Percentiles rank a stretch among this genome's conserved stretches.
Evolutionary conservation across 2,329 filamentous ascomycete genomes (phyloP).

Genomic region (Achaetomium macrosporum): DNA sequence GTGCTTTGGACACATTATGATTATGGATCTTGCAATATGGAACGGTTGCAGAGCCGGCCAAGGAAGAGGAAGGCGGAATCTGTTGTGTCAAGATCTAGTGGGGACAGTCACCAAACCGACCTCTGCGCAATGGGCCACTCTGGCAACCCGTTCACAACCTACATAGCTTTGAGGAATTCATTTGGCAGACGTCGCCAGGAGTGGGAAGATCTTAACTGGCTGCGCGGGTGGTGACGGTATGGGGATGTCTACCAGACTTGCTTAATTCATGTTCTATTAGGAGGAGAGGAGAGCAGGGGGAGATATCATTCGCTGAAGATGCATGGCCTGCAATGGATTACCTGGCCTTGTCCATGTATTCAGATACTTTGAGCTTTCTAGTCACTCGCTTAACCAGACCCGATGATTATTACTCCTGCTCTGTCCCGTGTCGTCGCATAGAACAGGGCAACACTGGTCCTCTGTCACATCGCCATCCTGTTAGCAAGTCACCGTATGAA

Average conservation of each 20-base stretch:
- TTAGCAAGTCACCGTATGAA: too few relatives aligned
- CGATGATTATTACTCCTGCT: constrained; percentile 7
- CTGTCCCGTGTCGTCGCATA: not conserved
- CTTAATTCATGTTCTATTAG: constrained; percentile 17
- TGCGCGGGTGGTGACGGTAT: not conserved
- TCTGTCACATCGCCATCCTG: too few relatives aligned
- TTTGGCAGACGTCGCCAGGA: constrained; percentile 13
- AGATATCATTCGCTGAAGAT: constrained; percentile 18
- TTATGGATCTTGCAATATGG: constrained; percentile 35
- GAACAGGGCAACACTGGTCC: not conserved
- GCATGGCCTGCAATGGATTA: constrained; percentile 24
- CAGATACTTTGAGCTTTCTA: constrained; percentile 25
- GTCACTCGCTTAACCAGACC: constrained; percentile 22
- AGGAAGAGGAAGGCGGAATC: constrained; percentile 16
- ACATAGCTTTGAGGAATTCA: constrained; percentile 24
- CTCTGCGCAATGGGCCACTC: constrained; percentile 15
- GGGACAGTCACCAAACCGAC: constrained; percentile 21
- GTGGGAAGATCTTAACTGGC: not conserved
- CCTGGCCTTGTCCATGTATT: constrained; percentile 25
- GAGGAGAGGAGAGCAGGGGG: constrained; percentile 8
- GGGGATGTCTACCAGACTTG: constrained; percentile 11
- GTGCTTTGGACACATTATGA: constrained; percentile 36
- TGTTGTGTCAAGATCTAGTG: constrained; percentile 25
- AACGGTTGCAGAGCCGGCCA: constrained; percentile 18
- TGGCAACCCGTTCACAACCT: constrained; percentile 15